Conservation (phyloP, 768 basidiomycete genomes). For the Lactarius evosmus region DNA sequence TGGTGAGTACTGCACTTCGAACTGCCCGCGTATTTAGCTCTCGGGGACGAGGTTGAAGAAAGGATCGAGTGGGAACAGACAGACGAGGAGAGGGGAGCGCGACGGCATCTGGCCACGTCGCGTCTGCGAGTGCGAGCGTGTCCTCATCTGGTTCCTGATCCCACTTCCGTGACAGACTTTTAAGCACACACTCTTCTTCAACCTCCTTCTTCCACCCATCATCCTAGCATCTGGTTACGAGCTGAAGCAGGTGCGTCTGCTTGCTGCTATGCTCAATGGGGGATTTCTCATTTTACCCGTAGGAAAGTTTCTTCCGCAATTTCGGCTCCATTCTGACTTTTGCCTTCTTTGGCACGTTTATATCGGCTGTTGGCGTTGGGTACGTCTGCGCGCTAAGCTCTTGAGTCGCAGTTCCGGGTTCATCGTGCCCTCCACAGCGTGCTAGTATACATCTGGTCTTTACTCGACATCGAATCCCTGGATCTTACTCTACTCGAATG, state of each 20-base stretch:
- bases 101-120: slow-evolving; percentile 1
- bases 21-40: neutral
- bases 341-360: slow-evolving; percentile 93
- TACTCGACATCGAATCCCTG: slow-evolving; percentile 87
- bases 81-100: neutral
- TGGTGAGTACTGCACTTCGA: slow-evolving; percentile 56
- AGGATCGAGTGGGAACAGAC: too few relatives aligned
- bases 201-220: slow-evolving; percentile 95
- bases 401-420: slow-evolving; percentile 31
- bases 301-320: slow-evolving; percentile 99
- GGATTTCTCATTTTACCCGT: slow-evolving; percentile 11
- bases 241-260: slow-evolving; percentile 75
- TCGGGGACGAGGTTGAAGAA: neutral
- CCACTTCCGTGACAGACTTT: slow-evolving; percentile 60
- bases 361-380: slow-evolving; percentile 96
- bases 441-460: slow-evolving; percentile 92
- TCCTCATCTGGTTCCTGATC: slow-evolving; percentile 2
- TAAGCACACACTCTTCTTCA: slow-evolving; percentile 97
- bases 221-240: slow-evolving; percentile 98
- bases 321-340: slow-evolving; percentile 95
- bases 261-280: neutral
- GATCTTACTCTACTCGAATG: slow-evolving; percentile 88
- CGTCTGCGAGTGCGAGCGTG: neutral
- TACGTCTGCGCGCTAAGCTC: slow-evolving; percentile 42
- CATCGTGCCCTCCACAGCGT: slow-evolving; percentile 63